Evolutionary conservation across 257 asterid species (phyloP).

Genomic region (Ilex aquifolium): DNA sequence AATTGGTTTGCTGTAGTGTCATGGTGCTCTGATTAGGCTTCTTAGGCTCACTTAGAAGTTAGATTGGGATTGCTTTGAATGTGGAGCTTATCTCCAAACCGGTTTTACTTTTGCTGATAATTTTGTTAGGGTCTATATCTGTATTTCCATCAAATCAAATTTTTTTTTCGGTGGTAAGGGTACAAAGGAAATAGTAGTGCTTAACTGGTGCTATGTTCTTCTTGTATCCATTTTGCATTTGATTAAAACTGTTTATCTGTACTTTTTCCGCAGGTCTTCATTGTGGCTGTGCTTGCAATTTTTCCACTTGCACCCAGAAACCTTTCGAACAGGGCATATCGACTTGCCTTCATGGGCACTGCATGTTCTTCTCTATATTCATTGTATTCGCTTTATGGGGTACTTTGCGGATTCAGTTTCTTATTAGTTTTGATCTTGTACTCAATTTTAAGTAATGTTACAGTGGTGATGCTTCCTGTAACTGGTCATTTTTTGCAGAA

Average conservation of each 20-base stretch:
- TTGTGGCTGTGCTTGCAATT: conserved; percentile 73
- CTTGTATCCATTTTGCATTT: too few species aligned
- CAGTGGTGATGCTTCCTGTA: conserved; percentile 11
- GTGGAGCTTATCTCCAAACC: too few species aligned
- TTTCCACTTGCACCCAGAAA: conserved; percentile 67
- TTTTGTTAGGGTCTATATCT: too few species aligned
- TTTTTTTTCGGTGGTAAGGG: too few species aligned
- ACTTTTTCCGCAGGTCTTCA: conserved; percentile 48
- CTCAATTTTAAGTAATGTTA: conserved; percentile 2
- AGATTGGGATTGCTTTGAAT: too few species aligned
- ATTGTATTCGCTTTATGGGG: conserved; percentile 81
- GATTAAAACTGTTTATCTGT: not conserved
- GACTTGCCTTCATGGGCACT: conserved; percentile 80
- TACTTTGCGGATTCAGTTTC: conserved; percentile 26
- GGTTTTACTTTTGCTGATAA: too few species aligned
- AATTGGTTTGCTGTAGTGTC: too few species aligned
- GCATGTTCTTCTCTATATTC: conserved; percentile 74
- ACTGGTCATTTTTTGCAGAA: conserved; percentile 45
- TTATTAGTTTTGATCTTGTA: not conserved
- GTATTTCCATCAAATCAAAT: too few species aligned
- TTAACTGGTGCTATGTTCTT: too few species aligned
- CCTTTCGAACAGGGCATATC: conserved; percentile 72
- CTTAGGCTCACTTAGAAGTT: too few species aligned
- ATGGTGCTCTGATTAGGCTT: too few species aligned
- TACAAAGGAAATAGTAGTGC: too few species aligned